Conservation (phyloP, 179 eudicot species). For the Beta lomatogona region DNA sequence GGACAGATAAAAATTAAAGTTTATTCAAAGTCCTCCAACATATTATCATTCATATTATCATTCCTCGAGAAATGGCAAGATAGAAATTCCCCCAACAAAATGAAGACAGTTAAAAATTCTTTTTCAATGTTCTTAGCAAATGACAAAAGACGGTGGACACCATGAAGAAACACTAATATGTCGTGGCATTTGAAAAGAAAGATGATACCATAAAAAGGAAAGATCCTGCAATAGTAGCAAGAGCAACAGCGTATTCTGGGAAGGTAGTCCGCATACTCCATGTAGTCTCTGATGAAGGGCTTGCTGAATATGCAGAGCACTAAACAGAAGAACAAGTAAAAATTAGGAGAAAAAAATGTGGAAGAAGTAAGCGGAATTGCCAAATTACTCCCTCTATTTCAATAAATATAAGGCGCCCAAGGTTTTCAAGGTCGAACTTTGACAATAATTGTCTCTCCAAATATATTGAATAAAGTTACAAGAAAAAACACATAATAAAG, state of each 20-base stretch:
- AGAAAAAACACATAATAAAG: too few species aligned
- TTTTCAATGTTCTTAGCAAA: neutral
- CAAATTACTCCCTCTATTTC: neutral
- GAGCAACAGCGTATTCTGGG: constrained; percentile 98
- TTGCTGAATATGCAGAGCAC: constrained; percentile 86
- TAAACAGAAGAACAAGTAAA: constrained; percentile 36
- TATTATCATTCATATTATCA: neutral
- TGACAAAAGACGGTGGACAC: neutral
- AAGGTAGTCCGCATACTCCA: constrained; percentile 96
- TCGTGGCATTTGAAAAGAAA: constrained; percentile 16
- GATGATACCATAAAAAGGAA: constrained; percentile 84
- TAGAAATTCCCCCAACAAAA: constrained; percentile 1
- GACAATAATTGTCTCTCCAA: neutral
- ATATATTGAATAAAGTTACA: too few species aligned
- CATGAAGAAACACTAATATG: neutral
- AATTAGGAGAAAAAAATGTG: neutral
- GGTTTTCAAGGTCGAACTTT: neutral
- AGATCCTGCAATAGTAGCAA: constrained; percentile 94
- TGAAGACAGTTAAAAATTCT: neutral
- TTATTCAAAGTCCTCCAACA: neutral
- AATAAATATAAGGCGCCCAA: neutral
- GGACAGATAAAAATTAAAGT: neutral
- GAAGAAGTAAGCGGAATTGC: neutral
- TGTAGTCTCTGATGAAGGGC: constrained; percentile 80
- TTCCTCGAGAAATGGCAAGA: neutral